Conservation (phyloP, 2,329 filamentous ascomycete genomes). For the Botryosphaeria dothidea region DNA sequence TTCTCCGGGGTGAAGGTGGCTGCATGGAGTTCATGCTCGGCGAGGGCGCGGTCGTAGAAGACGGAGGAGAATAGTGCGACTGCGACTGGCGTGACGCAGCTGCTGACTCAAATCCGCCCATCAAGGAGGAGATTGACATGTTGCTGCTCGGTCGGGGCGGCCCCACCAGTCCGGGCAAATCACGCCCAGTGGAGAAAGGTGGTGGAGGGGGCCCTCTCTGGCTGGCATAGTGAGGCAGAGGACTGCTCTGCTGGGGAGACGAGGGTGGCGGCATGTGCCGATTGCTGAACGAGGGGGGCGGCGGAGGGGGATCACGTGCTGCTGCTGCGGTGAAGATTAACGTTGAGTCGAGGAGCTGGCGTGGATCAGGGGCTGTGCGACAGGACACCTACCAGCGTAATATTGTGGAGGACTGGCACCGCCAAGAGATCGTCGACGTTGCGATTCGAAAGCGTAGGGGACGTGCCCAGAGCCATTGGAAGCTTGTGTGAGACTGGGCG, state of each 20-base stretch:
- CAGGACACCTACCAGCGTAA: constrained; percentile 33
- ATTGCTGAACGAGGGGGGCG: constrained; percentile 43
- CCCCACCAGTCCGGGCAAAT: constrained; percentile 54
- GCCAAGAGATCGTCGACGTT: constrained; percentile 46
- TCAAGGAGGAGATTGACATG: constrained; percentile 75
- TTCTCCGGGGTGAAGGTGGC: constrained; percentile 47
- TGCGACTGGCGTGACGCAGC: constrained; percentile 35
- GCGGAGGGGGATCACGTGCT: constrained; percentile 39
- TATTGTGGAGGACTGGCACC: constrained; percentile 36
- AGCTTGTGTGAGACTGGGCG: constrained; percentile 5
- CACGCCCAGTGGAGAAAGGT: constrained; percentile 53
- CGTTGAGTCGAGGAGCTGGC: constrained; percentile 18
- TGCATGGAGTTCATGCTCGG: constrained; percentile 45
- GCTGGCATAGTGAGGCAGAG: constrained; percentile 37
- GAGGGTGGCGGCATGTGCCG: constrained; percentile 53
- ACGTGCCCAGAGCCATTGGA: constrained; percentile 16
- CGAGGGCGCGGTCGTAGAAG: constrained; percentile 35
- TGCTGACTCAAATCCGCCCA: constrained; percentile 57
- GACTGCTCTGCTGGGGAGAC: constrained; percentile 45
- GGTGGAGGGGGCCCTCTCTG: constrained; percentile 48
- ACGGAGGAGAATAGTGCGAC: constrained; percentile 50
- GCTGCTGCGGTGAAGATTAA: constrained; percentile 34
- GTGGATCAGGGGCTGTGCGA: constrained; percentile 16
- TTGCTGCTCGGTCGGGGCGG: constrained; percentile 60
- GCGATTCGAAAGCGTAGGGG: constrained; percentile 14